A percentile compares a stretch with the other conserved stretches of the same genome.
phyloP scores from a whole-genome alignment of 352 stramenopile genomes.

The Pythium oligandrum region DNA sequence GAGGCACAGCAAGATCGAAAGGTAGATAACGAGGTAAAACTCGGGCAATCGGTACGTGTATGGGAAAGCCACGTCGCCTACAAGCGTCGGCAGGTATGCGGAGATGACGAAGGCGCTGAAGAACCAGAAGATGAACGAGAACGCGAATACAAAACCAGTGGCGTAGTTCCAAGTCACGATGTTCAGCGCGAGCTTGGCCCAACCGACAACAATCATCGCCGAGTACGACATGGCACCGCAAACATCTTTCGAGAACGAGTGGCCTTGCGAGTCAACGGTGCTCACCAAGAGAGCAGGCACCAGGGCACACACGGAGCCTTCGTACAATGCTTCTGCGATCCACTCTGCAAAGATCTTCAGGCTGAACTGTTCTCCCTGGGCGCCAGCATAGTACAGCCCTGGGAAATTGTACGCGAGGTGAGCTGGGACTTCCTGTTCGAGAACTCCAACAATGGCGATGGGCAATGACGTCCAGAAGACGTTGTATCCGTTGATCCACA shows the following conservation, averaged over 20 bases:
- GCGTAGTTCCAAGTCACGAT: constrained; percentile 79
- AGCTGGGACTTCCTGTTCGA: constrained; percentile 78
- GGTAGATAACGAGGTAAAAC: constrained; percentile 77
- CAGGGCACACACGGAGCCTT: constrained; percentile 66
- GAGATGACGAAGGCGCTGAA: constrained; percentile 62
- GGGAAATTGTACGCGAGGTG: constrained; percentile 73
- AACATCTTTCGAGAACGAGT: constrained; percentile 59
- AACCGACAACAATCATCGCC: constrained; percentile 75
- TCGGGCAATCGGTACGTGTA: constrained; percentile 68
- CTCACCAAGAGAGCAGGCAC: constrained; percentile 59
- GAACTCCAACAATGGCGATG: constrained; percentile 78
- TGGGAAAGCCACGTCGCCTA: constrained; percentile 70
- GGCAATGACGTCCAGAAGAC: constrained; percentile 94
- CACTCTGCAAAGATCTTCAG: constrained; percentile 74
- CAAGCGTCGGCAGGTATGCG: constrained; percentile 40
- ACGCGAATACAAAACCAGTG: constrained; percentile 44
- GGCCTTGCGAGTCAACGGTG: constrained; percentile 51
- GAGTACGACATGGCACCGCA: constrained; percentile 76
- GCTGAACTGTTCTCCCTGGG: constrained; percentile 80
- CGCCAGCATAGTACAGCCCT: constrained; percentile 73
- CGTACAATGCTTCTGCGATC: constrained; percentile 77
- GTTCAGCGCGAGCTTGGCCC: constrained; percentile 78
- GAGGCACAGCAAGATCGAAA: constrained; percentile 67
- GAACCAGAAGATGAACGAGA: constrained; percentile 77
- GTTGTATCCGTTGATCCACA: constrained; percentile 95